These are phyloP conservation scores for Massariosphaeria phaeospora DNA, from an alignment of 495 filamentous ascomycete species.

Conservation along the genomic window DNA sequence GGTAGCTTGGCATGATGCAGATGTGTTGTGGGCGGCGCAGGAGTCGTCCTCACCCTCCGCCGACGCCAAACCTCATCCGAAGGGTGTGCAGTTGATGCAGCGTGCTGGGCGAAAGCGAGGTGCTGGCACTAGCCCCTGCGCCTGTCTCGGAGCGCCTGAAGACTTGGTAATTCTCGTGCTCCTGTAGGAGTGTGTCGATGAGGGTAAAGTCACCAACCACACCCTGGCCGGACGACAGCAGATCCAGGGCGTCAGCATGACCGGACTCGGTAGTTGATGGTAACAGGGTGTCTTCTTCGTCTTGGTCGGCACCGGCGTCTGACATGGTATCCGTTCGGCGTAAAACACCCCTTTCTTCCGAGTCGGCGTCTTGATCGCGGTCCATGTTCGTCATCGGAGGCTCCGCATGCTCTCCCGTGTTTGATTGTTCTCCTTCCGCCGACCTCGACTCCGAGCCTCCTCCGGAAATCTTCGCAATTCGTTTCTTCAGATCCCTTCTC, in stretches of 20 bases:
- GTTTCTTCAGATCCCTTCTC: conserved; percentile 51
- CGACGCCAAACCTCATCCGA: conserved; percentile 20
- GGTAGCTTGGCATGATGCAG: not conserved
- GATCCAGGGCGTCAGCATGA: conserved; percentile 37
- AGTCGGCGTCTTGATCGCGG: conserved; percentile 66
- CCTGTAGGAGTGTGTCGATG: conserved; percentile 51
- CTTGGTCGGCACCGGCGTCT: conserved; percentile 21
- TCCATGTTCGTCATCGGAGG: conserved; percentile 3
- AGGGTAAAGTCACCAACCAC: conserved; percentile 66
- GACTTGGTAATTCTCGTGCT: conserved; percentile 56
- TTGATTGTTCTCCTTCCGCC: not conserved
- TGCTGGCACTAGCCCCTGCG: not conserved
- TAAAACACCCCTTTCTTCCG: conserved; percentile 73
- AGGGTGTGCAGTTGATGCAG: conserved; percentile 20
- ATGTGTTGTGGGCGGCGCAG: not conserved
- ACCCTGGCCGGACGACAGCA: conserved; percentile 58
- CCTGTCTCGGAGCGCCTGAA: conserved; percentile 29
- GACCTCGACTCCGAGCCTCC: conserved; percentile 6
- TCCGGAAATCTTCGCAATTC: conserved; percentile 29
- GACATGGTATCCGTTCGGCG: conserved; percentile 37
- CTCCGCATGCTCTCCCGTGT: not conserved
- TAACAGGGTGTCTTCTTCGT: conserved; percentile 44
- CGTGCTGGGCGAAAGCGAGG: conserved; percentile 9
- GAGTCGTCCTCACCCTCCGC: conserved; percentile 16
- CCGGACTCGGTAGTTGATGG: conserved; percentile 9